Base-by-base conservation (phyloP, 805 yeast species). In the Candida oleophila region DNA sequence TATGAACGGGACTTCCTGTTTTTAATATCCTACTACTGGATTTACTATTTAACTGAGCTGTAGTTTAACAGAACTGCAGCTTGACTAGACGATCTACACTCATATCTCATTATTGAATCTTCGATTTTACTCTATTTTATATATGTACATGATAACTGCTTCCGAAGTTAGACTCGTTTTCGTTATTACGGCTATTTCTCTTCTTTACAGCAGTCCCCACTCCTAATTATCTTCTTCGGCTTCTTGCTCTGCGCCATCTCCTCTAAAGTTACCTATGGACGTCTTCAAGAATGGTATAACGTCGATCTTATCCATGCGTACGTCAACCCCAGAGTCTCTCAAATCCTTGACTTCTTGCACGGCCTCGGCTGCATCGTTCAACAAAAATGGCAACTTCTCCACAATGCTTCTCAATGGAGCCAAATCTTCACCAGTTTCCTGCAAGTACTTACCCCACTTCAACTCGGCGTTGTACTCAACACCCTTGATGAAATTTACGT, bases 381-480 rank as follows among this genome's bases (percentile, higher is more conserved):
- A 57, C 48, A 73, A 62, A 55, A 73, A 73, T 22, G 76, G 76
- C 34, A 72, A 59, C 49, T 70, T 65, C 59, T 73, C 78, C 57
- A 68, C 59, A 4, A 58, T 51, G 2, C 76, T 76, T 36, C 60
- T 62, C 57, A 71, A 62, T n/a, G 74, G 73, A 4, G 19, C 33
- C 22, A 12, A 11, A 12, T 12, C 4, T 12, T 15, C 11, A 14
- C 38, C 22, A 22, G 22, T 7, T 53, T 42, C 50, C 51, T 49
- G 56, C 55, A 52, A 51, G 51, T 55, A 68, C 48, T 68, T 69
- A 49, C 70, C 70, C 39, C 82, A 69, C 68, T 88, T 88, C 62
- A 89, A 67, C 56, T 80, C 73, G 22, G 96, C 89, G 36, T 89
- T 78, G 53, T 68, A 80, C 54, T 80, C 72, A 38, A 91, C 71